These are phyloP conservation scores for Eimeria nieschulzi DNA, from an alignment of 169 alveolate genomes.

Conservation along the genomic window DNA sequence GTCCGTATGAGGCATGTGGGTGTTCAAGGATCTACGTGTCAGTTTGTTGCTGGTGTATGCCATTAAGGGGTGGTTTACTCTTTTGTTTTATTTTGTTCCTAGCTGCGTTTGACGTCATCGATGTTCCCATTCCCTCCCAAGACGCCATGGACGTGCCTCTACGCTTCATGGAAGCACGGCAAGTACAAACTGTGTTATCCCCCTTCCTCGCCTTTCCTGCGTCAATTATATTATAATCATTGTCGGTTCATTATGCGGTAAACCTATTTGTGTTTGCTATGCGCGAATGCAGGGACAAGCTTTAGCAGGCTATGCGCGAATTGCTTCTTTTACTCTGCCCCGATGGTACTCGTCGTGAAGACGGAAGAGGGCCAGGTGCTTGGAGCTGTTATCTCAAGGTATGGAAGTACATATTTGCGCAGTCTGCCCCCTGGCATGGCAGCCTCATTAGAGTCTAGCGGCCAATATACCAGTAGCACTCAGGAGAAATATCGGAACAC, in stretches of 20 bases:
- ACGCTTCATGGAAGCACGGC: conserved; percentile 74
- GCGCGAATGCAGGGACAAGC: conserved; percentile 61
- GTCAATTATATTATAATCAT: background rate
- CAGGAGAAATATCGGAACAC: no score
- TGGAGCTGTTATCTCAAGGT: conserved; percentile 73
- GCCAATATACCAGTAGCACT: background rate
- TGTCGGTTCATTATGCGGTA: background rate
- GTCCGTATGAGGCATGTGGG: no score
- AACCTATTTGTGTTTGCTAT: background rate
- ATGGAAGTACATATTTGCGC: background rate
- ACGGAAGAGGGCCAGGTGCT: conserved; percentile 65
- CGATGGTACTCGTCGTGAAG: conserved; percentile 72
- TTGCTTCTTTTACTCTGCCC: conserved; percentile 73
- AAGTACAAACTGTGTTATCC: background rate
- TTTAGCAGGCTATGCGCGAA: conserved; percentile 67
- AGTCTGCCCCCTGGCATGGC: background rate
- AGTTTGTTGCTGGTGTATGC: no score
- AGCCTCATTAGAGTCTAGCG: background rate
- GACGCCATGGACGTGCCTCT: conserved; percentile 64
- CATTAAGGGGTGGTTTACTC: background rate
- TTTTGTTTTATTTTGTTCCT: background rate
- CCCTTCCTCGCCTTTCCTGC: background rate
- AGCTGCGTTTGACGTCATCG: conserved; percentile 67
- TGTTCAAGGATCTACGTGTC: no score
- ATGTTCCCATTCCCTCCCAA: conserved; percentile 68